Evolutionary conservation across 495 filamentous ascomycete genomes (phyloP), one percentile per base, ranked within the genome.

Genomic region (Aspergillus biplanus): DNA sequence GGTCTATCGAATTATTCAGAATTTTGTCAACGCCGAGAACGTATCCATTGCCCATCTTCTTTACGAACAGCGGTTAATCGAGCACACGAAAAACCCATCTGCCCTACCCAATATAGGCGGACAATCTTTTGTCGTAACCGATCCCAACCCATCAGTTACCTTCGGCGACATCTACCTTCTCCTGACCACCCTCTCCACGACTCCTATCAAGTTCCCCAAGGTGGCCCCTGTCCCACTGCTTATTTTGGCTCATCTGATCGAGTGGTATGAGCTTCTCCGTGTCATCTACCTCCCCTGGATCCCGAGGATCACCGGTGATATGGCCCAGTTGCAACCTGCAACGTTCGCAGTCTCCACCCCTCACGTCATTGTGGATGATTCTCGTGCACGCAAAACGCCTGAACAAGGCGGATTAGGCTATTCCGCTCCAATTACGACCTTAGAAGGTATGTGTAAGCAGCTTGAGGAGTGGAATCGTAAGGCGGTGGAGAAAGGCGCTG

Each of bases 41-140:
- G 82, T 83, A 21, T 83, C 83, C 1, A 70, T 86, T 58, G 83
- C 83, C 5, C 85, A 87, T 54, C 73, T 87, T n/a, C 70, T 85
- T n/a, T 83, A 85, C 50, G 85, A 88, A 64, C 78, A 82, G 18
- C 82, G 83, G 4, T 78, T 88, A 3, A 73, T 69, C 69, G 78
- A 67, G 69, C 82, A 67, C 73, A 78, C 56, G 71, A 73, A 33
- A 74, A 74, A 21, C 61, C 83, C 54, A 74, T 75, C 47, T 69
- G 74, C 58, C 68, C 78, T 52, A 6, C 72, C 64, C 52, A 80
- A 64, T 69, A 78, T 64, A 68, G 82, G 63, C 58, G 83, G 52
- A 9, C 76, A 67, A 74, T 66, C 74, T n/a, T 80, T 75, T 53
- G 54, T 72, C n/a, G 70, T 80, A 0, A 77, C 73, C 15, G 77